These are phyloP conservation scores for Eragrostis curvula DNA, from an alignment of 176 grass and related monocot species.

Conservation along the genomic window DNA sequence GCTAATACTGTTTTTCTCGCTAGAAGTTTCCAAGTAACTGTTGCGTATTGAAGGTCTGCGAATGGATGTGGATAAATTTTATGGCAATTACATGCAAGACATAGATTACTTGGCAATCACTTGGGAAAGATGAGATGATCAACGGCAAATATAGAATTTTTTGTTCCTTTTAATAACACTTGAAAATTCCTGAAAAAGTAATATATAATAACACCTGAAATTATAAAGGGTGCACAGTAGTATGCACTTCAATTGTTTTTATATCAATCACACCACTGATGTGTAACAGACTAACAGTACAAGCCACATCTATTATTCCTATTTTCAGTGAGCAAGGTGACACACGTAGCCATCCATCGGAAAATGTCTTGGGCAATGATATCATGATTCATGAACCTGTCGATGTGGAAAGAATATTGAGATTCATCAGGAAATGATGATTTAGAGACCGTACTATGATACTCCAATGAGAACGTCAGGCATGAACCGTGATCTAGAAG, in stretches of 20 bases:
- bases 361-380: neutral
- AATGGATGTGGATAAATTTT: too few species aligned
- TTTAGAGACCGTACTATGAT: neutral
- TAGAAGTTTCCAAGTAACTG: too few species aligned
- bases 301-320: neutral
- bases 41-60: too few species aligned
- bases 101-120: neutral
- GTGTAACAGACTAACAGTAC: neutral
- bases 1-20: too few species aligned
- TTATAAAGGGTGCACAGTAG: too few species aligned
- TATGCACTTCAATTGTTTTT: neutral
- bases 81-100: too few species aligned
- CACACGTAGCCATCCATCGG: neutral
- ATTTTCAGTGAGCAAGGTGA: neutral
- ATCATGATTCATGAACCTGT: neutral
- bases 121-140: conserved; percentile 7
- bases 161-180: neutral
- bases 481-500: neutral
- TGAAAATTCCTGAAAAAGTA: too few species aligned
- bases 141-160: neutral
- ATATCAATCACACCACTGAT: neutral
- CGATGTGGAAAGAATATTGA: neutral
- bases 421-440: neutral
- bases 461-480: neutral
- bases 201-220: too few species aligned